Conservation (phyloP, 352 stramenopile genomes). For the Albugo laibachii region DNA sequence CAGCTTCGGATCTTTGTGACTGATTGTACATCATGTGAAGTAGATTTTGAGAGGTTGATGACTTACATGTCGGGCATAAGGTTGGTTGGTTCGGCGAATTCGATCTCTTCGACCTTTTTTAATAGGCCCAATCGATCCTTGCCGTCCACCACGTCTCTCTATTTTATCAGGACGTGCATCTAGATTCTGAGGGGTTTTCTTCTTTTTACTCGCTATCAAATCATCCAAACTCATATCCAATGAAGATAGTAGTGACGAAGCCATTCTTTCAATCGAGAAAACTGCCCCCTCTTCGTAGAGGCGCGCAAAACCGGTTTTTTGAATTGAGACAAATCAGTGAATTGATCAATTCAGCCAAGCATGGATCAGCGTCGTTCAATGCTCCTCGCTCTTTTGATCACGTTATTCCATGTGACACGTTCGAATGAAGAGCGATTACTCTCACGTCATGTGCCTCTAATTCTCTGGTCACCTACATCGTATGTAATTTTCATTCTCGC, state of each 20-base stretch:
- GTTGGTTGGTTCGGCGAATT: slow-evolving; percentile 24
- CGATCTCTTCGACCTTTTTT: slow-evolving; percentile 10
- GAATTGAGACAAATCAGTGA: too few relatives aligned
- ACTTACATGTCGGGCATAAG: slow-evolving; percentile 61
- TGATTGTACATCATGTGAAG: background rate
- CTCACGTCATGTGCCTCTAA: slow-evolving; percentile 14
- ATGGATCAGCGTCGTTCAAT: too few relatives aligned
- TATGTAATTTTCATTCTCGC: slow-evolving; percentile 4
- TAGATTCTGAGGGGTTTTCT: slow-evolving; percentile 16
- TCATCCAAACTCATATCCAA: slow-evolving; percentile 75
- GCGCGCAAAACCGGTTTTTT: too few relatives aligned
- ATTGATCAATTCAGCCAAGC: too few relatives aligned
- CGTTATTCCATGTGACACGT: too few relatives aligned
- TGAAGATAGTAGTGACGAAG: slow-evolving; percentile 64
- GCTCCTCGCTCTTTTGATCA: too few relatives aligned
- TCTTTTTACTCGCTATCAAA: slow-evolving; percentile 61
- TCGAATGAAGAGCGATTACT: too few relatives aligned
- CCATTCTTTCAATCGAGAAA: background rate
- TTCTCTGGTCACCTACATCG: slow-evolving; percentile 46
- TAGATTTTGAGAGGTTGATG: slow-evolving; percentile 1
- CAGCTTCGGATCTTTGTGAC: background rate
- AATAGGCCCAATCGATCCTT: slow-evolving; percentile 21
- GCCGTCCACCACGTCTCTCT: background rate
- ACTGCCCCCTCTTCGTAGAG: too few relatives aligned
- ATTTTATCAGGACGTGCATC: slow-evolving; percentile 17